Percentiles rank a stretch among this genome's conserved stretches.
phyloP scores from a whole-genome alignment of 805 yeast genomes.

The Starmerella scarabaei region DNA sequence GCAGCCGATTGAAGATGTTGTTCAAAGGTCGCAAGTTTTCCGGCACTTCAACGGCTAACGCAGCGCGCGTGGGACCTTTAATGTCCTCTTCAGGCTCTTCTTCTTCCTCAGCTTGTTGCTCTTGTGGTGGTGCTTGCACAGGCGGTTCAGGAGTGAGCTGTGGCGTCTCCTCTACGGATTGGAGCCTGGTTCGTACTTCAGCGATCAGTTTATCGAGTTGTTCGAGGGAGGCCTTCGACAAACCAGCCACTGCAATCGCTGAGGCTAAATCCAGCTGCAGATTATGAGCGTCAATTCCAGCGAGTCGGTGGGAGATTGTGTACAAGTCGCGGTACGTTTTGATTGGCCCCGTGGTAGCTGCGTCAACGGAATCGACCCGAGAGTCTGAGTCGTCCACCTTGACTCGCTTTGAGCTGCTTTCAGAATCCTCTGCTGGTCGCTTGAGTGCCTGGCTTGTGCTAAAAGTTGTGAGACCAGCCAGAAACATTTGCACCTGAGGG shows the following conservation, averaged over 20 bases:
- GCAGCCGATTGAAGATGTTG: slow-evolving; percentile 9
- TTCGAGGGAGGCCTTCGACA: slow-evolving; percentile 40
- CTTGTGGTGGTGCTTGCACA: too few species aligned
- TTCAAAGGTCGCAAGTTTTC: slow-evolving; percentile 7
- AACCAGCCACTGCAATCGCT: slow-evolving; percentile 53
- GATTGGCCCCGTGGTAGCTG: slow-evolving; percentile 17
- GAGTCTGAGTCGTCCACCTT: slow-evolving; percentile 18
- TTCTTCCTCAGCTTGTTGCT: not conserved
- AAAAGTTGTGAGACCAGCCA: slow-evolving; percentile 23
- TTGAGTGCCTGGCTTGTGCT: slow-evolving; percentile 23
- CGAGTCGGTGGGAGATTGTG: slow-evolving; percentile 31
- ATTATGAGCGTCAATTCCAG: slow-evolving; percentile 42
- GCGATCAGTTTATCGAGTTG: slow-evolving; percentile 52
- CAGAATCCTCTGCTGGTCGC: slow-evolving; percentile 25
- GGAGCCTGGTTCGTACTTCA: slow-evolving; percentile 46
- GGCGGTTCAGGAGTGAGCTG: not conserved
- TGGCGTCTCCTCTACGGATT: slow-evolving; percentile 27
- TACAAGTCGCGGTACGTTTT: slow-evolving; percentile 47
- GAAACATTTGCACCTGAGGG: slow-evolving; percentile 23
- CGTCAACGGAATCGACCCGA: too few species aligned
- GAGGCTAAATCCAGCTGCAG: slow-evolving; percentile 53
- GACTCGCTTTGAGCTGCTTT: slow-evolving; percentile 18
- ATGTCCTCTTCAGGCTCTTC: not conserved
- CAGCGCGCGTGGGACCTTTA: slow-evolving; percentile 15
- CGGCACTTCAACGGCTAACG: slow-evolving; percentile 15